Conservation (phyloP, 2,329 filamentous ascomycete genomes). For the Cladorrhinum sp. region DNA sequence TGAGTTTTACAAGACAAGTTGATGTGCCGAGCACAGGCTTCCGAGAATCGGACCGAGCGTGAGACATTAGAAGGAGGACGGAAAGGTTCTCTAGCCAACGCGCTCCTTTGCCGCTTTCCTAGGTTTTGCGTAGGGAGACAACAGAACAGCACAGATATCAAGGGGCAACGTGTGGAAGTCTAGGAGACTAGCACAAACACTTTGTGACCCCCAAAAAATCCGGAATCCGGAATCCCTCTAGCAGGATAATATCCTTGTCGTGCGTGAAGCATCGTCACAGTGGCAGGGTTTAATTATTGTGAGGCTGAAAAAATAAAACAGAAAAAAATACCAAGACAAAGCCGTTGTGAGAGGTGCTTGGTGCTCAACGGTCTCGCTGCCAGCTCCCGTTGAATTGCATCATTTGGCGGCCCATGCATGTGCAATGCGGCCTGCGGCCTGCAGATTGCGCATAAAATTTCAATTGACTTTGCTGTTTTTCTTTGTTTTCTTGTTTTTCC, state of each 20-base stretch:
- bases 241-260: neutral
- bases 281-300: neutral
- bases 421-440: neutral
- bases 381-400: neutral
- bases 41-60: neutral
- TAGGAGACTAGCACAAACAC: neutral
- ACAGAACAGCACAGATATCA: neutral
- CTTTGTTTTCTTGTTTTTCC: neutral
- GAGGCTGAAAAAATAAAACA: neutral
- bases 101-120: neutral
- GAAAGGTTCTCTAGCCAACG: neutral
- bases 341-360: neutral
- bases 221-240: neutral
- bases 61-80: neutral
- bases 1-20: constrained; percentile 68
- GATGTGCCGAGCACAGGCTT: constrained; percentile 16
- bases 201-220: neutral
- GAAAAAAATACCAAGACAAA: neutral
- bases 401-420: neutral
- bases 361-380: neutral
- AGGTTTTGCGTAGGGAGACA: neutral
- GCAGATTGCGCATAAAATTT: neutral
- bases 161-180: neutral
- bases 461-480: neutral
- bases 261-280: neutral